phyloP scores from a whole-genome alignment of 2,329 filamentous ascomycete species.

The Aspergillus sp. region DNA sequence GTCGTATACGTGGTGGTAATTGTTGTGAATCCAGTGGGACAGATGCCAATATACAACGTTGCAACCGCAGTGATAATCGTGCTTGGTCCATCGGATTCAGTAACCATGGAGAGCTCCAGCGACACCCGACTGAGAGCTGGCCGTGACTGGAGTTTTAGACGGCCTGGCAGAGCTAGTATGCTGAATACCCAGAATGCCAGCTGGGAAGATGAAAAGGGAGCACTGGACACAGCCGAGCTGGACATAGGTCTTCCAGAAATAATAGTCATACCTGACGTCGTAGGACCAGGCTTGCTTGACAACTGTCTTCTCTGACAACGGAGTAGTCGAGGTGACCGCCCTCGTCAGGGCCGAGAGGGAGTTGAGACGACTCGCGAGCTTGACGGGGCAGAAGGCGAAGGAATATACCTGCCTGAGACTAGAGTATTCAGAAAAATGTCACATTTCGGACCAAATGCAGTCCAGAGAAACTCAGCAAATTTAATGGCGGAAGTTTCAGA shows the following conservation, averaged over 20 bases:
- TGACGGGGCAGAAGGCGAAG: background rate
- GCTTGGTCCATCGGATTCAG: slow-evolving; percentile 9
- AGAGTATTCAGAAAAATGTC: no score
- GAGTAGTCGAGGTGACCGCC: no score
- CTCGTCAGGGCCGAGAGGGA: background rate
- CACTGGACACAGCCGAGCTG: no score
- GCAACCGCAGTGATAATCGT: slow-evolving; percentile 31
- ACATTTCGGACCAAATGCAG: no score
- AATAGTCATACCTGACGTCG: no score
- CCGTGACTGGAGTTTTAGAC: background rate
- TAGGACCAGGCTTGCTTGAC: no score
- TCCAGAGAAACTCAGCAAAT: slow-evolving; percentile 45
- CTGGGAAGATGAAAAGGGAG: background rate
- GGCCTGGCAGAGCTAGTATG: background rate
- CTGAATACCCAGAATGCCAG: slow-evolving; percentile 1
- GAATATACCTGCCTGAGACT: no score
- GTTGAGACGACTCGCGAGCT: background rate
- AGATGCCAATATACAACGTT: slow-evolving; percentile 36
- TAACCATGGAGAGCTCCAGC: slow-evolving; percentile 8
- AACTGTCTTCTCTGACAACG: no score
- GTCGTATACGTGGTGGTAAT: slow-evolving; percentile 33
- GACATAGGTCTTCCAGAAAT: no score
- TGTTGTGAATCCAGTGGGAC: slow-evolving; percentile 36
- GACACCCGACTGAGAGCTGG: slow-evolving; percentile 4
- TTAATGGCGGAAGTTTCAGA: slow-evolving; percentile 32